Conservation (phyloP, 23 red algal genomes). For the Gracilaria vermiculophylla region DNA sequence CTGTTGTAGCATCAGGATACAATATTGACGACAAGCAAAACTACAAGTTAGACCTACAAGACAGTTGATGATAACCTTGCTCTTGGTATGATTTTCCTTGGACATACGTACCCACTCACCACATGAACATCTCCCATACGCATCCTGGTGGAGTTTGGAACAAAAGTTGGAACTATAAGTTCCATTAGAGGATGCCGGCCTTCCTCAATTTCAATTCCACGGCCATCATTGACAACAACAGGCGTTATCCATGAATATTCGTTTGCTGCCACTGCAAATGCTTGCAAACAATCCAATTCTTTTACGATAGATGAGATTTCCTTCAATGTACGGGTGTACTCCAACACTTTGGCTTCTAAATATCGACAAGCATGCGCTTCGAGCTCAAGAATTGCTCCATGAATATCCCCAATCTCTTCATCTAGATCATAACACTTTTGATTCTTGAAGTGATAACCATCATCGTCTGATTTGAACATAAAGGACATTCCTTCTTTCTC, state of each 20-base stretch:
- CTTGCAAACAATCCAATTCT: constrained; percentile 67
- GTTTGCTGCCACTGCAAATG: constrained; percentile 25
- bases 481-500: constrained; percentile 42
- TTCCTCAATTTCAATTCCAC: constrained; percentile 43
- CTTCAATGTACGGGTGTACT: background rate
- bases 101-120: constrained; percentile 52
- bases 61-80: no score
- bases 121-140: constrained; percentile 57
- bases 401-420: constrained; percentile 65
- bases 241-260: constrained; percentile 45
- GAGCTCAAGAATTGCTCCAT: constrained; percentile 42
- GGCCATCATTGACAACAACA: background rate
- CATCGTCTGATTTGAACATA: constrained; percentile 29
- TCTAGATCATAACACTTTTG: constrained; percentile 40
- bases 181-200: constrained; percentile 46
- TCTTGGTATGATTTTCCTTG: background rate
- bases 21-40: no score
- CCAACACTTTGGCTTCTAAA: constrained; percentile 43
- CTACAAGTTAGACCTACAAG: background rate
- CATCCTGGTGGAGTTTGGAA: constrained; percentile 38
- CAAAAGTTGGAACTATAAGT: constrained; percentile 39
- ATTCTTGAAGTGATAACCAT: constrained; percentile 63
- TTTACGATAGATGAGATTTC: constrained; percentile 1
- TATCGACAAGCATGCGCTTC: constrained; percentile 50
- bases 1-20: background rate